A percentile compares a stretch with the other conserved stretches of the same genome.
These are phyloP conservation scores for Luvunga scandens DNA, from an alignment of 345 rosid species.

Conservation along the genomic window DNA sequence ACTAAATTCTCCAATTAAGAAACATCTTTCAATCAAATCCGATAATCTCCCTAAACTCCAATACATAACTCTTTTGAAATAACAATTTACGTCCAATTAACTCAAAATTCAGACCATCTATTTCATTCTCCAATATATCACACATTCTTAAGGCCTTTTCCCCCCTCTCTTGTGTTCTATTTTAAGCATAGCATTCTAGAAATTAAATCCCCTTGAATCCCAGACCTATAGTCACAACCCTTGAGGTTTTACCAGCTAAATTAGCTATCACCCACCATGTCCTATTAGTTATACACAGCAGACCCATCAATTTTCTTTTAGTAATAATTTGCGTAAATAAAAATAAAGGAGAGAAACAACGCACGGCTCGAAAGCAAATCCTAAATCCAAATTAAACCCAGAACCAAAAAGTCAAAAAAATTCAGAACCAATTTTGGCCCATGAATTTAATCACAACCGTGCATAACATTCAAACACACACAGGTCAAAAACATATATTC, in stretches of 20 bases:
- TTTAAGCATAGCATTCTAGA: too few relatives aligned
- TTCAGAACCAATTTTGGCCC: background rate
- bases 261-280: too few relatives aligned
- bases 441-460: constrained; percentile 9
- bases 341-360: background rate
- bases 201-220: too few relatives aligned
- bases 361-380: background rate
- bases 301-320: background rate
- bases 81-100: background rate
- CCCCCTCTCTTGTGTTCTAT: too few relatives aligned
- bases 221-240: too few relatives aligned
- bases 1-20: background rate
- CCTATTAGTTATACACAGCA: background rate
- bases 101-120: background rate
- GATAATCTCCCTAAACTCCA: background rate
- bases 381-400: constrained; percentile 1
- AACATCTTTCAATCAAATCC: constrained; percentile 4
- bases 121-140: background rate
- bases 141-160: background rate
- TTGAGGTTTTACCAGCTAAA: too few relatives aligned
- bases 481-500: background rate
- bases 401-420: constrained; percentile 5
- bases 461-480: background rate
- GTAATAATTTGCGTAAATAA: background rate
- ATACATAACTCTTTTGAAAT: background rate